Base-by-base conservation (phyloP, 169 alveolate genomes). In the Plasmodium coatneyi region DNA sequence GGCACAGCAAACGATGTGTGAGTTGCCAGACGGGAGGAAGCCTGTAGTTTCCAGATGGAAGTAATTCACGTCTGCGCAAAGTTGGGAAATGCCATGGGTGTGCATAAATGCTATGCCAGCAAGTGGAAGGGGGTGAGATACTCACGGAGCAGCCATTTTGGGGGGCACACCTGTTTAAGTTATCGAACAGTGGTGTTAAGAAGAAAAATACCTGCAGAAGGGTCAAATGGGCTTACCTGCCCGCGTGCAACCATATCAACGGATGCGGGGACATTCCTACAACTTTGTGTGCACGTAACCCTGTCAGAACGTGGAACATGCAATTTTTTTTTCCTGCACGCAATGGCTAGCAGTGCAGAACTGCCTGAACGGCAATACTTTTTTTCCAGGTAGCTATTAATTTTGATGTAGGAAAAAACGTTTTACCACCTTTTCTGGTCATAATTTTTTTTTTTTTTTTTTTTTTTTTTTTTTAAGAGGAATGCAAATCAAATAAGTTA, bases 291-390 rank as follows among this genome's bases (percentile, higher is more conserved):
- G 34, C 34, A n/a, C 76, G 32, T 28, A 19, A 66, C 36, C 76
- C n/a, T 6, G 22, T 66, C 76, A 66, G 76, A 66, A 66, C 76
- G 76, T 66, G 76, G 76, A 66, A 36, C 66, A 76, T 76, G 56
- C 9, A 36, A 76, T 76, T 76, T 30, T 36, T 74, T 76, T 76
- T 43, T 9, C 43, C 22, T 43, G n/a, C 49, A 74, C 9, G 9
- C 28, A 74, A 41, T 74, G 43, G 54, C 43, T 74, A 28, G 54
- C 54, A 74, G 54, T 74, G 43, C 9, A 74, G 54, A 74, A 28
- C 54, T 76, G 19, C 83, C 56, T 36, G 56, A 34, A 36, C 22
- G 30, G 83, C 60, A 76, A 76, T 76, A 76, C 41, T 76, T 76
- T 32, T 32, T 76, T 14, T 30, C 49, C 56, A 36, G 19, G 49